A percentile compares a stretch with the other conserved stretches of the same genome.
Evolutionary conservation across 2,329 filamentous ascomycete genomes (phyloP).

Genomic region (Taxawa tesnikishii): DNA sequence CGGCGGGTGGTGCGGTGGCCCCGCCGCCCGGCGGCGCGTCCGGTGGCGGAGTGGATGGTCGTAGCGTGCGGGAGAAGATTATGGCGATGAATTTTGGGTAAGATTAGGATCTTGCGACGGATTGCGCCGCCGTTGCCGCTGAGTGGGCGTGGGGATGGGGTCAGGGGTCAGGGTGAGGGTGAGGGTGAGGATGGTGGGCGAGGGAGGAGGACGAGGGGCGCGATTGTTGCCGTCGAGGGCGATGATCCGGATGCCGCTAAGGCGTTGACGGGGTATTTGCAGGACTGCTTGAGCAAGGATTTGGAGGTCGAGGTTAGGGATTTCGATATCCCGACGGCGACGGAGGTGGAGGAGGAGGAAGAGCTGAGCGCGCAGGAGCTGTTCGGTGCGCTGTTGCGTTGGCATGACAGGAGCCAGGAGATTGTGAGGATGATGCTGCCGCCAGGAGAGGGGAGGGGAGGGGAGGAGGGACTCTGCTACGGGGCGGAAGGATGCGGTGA

Average conservation of each 20-base stretch:
- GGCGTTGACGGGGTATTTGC: constrained; percentile 54
- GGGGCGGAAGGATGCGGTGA: constrained; percentile 6
- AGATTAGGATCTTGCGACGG: constrained; percentile 62
- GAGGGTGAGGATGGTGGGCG: constrained; percentile 14
- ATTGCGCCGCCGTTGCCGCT: constrained; percentile 58
- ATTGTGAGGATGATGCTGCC: constrained; percentile 39
- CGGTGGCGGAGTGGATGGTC: no score
- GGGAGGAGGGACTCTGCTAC: constrained; percentile 1
- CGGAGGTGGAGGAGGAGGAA: constrained; percentile 20
- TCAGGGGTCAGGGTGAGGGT: constrained; percentile 14
- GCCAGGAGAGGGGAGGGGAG: constrained; percentile 4
- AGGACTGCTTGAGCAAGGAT: constrained; percentile 37
- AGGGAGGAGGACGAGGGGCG: constrained; percentile 42
- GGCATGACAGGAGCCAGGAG: constrained; percentile 64
- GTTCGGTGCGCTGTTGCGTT: constrained; percentile 54
- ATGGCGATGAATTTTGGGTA: constrained; percentile 65
- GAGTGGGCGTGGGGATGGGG: no score
- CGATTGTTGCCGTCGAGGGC: constrained; percentile 75
- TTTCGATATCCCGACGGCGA: constrained; percentile 34
- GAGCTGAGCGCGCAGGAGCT: constrained; percentile 40
- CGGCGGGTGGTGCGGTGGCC: no score
- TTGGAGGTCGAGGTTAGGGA: constrained; percentile 38
- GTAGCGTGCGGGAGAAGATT: constrained; percentile 48
- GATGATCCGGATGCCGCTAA: constrained; percentile 50
- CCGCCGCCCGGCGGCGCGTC: no score